phyloP scores from a whole-genome alignment of 495 filamentous ascomycete species.

The Xylaria telfairii region DNA sequence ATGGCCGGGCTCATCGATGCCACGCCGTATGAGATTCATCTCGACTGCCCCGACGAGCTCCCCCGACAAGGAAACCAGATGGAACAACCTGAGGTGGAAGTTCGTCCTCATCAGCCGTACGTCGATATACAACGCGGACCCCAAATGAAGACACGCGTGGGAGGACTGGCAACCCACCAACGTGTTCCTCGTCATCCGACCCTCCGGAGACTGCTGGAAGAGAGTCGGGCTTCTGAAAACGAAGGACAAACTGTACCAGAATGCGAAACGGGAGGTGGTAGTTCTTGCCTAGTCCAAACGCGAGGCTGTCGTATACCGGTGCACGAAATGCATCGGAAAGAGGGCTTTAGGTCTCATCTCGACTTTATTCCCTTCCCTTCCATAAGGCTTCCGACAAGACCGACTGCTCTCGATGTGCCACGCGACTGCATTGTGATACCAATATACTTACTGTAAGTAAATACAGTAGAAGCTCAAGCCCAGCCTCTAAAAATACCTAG shows the following conservation, averaged over 20 bases:
- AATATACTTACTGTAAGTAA: too few relatives aligned
- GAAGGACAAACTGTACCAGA: conserved; percentile 3
- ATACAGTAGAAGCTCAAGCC: not conserved
- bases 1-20: not conserved
- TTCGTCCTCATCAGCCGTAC: not conserved
- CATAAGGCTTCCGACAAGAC: not conserved
- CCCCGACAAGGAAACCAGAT: not conserved
- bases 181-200: not conserved
- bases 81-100: not conserved
- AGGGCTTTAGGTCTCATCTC: not conserved
- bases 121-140: conserved; percentile 1
- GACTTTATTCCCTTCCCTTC: too few relatives aligned
- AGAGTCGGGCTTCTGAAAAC: conserved; percentile 14
- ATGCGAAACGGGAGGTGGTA: not conserved
- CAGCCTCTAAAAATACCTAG: conserved; percentile 2
- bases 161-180: conserved; percentile 2
- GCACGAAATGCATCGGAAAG: not conserved
- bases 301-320: too few relatives aligned
- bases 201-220: not conserved
- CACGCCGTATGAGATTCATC: not conserved
- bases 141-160: not conserved
- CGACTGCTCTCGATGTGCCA: not conserved
- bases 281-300: not conserved
- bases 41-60: conserved; percentile 1
- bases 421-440: not conserved